Base-by-base conservation (phyloP, 2,329 filamentous ascomycete species). In the Metarhizium rileyi region DNA sequence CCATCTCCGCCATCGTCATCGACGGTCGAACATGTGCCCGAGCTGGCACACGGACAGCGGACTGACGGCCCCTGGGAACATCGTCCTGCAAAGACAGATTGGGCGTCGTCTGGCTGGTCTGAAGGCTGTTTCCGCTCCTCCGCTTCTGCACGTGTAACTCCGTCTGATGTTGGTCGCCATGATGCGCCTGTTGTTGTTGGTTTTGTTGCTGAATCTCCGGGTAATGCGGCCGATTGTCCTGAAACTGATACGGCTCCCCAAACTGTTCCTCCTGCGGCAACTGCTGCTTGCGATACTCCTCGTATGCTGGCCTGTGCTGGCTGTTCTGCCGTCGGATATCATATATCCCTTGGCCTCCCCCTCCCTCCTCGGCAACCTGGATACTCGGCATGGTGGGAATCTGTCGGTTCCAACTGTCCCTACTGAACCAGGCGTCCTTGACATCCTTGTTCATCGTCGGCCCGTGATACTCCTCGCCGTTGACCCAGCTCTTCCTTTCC, bases 381-480 rank as follows among this genome's bases (percentile, higher is more conserved):
- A 65, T 40, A 58, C 55, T 61, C 12, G 70, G 69, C 50, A 72
- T 52, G 4, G 70, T 71, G 0, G 70, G 67, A 40, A 57, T 55
- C 49, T 59, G 56, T 10, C 61, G 57, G 9, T 66, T 44, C 63
- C 65, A 67, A 44, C 63, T 65, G 41, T 68, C 64, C 18, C 62
- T 59, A 25, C 56, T 56, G 38, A 63, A 57, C 55, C 63, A 63
- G 38, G 56, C 61, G 36, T 26, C 44, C 14, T 35, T 44, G 2
- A 20, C 40, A 18, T 50, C 41, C 51, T 61, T 66, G 35, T 57
- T 64, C 45, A 74, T 58, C 54, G 62, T 66, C 9, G 73, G 73
- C 4, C 74, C 73, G 51, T 76, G 73, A n/a, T 74, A 62, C 48
- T 67, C 69, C 46, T 78, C 73, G 54, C 75, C 75, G 50, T 76